Conservation (phyloP, 2,329 filamentous ascomycete genomes). For the Ophiostoma novo-ulmi region DNA sequence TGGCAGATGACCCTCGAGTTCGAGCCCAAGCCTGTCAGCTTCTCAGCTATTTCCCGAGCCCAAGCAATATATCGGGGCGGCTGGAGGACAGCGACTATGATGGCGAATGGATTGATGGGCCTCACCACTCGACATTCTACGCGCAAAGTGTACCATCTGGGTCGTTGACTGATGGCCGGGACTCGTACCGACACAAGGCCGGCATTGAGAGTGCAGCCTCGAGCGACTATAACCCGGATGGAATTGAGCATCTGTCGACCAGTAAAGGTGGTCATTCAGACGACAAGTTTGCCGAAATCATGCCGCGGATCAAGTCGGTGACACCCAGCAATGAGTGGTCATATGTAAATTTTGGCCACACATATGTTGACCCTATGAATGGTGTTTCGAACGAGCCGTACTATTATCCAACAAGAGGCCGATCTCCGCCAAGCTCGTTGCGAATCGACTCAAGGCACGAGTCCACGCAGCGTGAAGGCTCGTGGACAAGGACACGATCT, state of each 20-base stretch:
- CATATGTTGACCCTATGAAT: constrained; percentile 36
- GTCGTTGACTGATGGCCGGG: constrained; percentile 39
- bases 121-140: constrained; percentile 25
- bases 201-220: constrained; percentile 1
- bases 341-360: constrained; percentile 36
- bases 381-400: constrained; percentile 39
- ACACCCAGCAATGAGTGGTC: constrained; percentile 44
- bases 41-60: constrained; percentile 60
- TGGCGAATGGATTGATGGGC: constrained; percentile 26
- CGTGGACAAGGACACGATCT: constrained; percentile 7
- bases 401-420: constrained; percentile 46
- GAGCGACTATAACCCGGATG: background rate
- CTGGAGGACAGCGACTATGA: constrained; percentile 31
- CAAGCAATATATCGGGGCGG: constrained; percentile 29
- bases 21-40: constrained; percentile 70
- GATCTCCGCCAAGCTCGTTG: constrained; percentile 43
- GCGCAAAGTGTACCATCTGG: constrained; percentile 34
- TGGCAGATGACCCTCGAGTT: constrained; percentile 66
- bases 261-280: constrained; percentile 38
- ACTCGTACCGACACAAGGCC: constrained; percentile 27
- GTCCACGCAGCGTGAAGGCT: background rate
- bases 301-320: constrained; percentile 39
- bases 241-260: background rate
- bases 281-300: constrained; percentile 34
- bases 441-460: background rate